A percentile compares a stretch with the other conserved stretches of the same genome.
Evolutionary conservation across 2,329 filamentous ascomycete species (phyloP).

Genomic region (Dactylellina leptospora): DNA sequence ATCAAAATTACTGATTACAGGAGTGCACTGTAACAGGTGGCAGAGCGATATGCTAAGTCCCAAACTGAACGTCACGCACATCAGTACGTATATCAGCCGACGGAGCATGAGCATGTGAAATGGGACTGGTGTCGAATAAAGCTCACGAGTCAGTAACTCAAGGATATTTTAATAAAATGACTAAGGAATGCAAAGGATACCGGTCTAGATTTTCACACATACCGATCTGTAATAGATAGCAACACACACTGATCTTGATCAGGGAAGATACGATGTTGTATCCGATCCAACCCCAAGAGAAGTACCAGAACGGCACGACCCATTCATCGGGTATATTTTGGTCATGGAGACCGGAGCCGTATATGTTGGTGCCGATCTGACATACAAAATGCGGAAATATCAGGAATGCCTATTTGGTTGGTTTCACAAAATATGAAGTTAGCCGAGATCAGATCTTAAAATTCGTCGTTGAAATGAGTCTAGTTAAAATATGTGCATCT

Average conservation of each 20-base stretch:
- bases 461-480: too few relatives aligned
- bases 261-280: slow-evolving; percentile 57
- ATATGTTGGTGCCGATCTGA: slow-evolving; percentile 56
- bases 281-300: slow-evolving; percentile 56
- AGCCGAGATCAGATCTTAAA: too few relatives aligned
- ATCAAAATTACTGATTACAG: slow-evolving; percentile 57
- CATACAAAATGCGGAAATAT: slow-evolving; percentile 55
- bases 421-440: background rate
- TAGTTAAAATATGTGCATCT: slow-evolving; percentile 25
- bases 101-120: slow-evolving; percentile 54
- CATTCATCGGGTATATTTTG: slow-evolving; percentile 56
- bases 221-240: slow-evolving; percentile 58
- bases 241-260: slow-evolving; percentile 58
- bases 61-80: slow-evolving; percentile 55
- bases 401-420: slow-evolving; percentile 39
- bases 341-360: slow-evolving; percentile 57
- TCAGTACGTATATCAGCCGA: slow-evolving; percentile 55
- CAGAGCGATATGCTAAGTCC: slow-evolving; percentile 54
- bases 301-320: slow-evolving; percentile 56
- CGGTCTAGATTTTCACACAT: slow-evolving; percentile 40
- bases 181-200: slow-evolving; percentile 13
- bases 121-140: slow-evolving; percentile 53
- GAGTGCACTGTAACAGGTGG: slow-evolving; percentile 57
- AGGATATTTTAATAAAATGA: background rate
- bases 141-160: background rate